These are phyloP conservation scores for Ceriops zippeliana DNA, from an alignment of 345 rosid genomes.

Conservation along the genomic window DNA sequence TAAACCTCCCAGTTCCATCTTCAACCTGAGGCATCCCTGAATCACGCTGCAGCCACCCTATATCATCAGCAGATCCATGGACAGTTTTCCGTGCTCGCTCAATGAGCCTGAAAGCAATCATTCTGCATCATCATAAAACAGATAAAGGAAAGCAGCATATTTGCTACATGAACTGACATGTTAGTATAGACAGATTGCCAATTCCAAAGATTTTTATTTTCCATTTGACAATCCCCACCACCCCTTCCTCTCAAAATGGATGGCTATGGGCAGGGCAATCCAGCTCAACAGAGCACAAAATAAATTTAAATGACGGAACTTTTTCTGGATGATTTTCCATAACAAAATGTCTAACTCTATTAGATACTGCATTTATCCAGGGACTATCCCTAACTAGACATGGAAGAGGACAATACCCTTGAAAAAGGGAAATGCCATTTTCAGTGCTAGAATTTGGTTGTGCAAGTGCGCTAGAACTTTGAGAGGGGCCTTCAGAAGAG, in stretches of 20 bases:
- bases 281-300: not conserved
- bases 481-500: constrained; percentile 38
- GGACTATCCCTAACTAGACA: constrained; percentile 12
- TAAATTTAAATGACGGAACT: not conserved
- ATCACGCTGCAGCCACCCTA: constrained; percentile 83
- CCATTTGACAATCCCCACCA: too few relatives aligned
- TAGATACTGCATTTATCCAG: constrained; percentile 1
- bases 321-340: not conserved
- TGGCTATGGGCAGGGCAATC: too few relatives aligned
- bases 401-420: constrained; percentile 52
- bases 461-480: constrained; percentile 39
- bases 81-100: constrained; percentile 89
- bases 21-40: constrained; percentile 76
- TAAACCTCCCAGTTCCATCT: constrained; percentile 83
- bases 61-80: constrained; percentile 93
- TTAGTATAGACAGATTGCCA: not conserved
- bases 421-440: constrained; percentile 67
- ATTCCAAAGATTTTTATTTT: too few relatives aligned
- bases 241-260: too few relatives aligned
- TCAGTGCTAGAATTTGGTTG: constrained; percentile 37
- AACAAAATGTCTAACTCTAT: not conserved
- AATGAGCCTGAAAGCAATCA: constrained; percentile 53
- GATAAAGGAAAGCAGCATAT: not conserved
- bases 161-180: not conserved
- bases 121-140: not conserved